Base-by-base conservation (phyloP, 1,139 yeast species). In the Saccharomycopsis hybrid region DNA sequence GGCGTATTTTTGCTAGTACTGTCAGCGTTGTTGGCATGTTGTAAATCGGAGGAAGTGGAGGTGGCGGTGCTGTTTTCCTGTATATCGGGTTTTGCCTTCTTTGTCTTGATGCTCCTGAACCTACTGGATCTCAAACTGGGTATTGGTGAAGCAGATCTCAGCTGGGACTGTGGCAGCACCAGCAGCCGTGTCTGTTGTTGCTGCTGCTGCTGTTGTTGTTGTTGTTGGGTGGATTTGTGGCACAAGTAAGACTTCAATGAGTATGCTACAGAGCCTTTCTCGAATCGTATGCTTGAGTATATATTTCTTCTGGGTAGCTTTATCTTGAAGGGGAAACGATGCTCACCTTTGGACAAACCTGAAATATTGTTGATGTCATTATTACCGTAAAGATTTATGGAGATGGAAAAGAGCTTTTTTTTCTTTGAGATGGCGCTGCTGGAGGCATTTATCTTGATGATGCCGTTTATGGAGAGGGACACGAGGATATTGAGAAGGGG, bases 311-410 rank as follows among this genome's bases (percentile, higher is more conserved):
- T 74, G 1, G 96, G 96, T 31, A 89, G 71, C 56, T 78, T 82
- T 43, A 88, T 86, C 47, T 84, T 79, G 60, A 89, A 89, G 11
- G 95, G 95, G 62, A 89, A 89, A 39, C 87, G 70, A 64, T 89
- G 97, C 60, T 86, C 92, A 31, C 97, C 97, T 57, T 80, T 80
- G 44, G 78, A 76, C 29, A 84, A 60, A 2, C 54, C 45, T 29
- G 5, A 5, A 13, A 24, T 28, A 27, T 28, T 32, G 32, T 48
- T 53, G 4, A 39, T 31, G 36, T 56, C 59, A 39, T 59, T 47
- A 18, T 56, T 58, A 0, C 94, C 95, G 66, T 84, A 86, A n/a
- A 87, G 74, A 41, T 71, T 67, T 13, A 83, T 77, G 7, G 81
- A 73, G 60, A 82, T 88, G 53, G 82, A 77, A 65, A 86, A 81